Percentiles rank a stretch among this genome's conserved stretches.
These are phyloP conservation scores for Lentinula sp. DNA, from an alignment of 768 basidiomycete genomes.

Conservation along the genomic window DNA sequence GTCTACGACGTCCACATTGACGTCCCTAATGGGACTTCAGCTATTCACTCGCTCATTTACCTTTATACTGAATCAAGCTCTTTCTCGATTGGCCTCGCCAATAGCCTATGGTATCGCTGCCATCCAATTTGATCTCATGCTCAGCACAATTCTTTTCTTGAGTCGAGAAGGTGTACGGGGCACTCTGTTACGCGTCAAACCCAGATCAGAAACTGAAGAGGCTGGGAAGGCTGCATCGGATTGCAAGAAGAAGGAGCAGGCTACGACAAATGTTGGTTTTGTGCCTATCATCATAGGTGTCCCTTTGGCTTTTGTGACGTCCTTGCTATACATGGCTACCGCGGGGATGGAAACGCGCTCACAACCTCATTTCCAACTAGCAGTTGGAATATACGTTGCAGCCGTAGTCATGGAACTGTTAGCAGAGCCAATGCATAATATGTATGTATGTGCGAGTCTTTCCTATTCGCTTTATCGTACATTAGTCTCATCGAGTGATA, in stretches of 20 bases:
- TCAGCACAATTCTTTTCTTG: conserved; percentile 87
- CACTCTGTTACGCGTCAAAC: conserved; percentile 63
- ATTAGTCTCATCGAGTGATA: conserved; percentile 13
- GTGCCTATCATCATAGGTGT: conserved; percentile 68
- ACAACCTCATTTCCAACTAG: conserved; percentile 60
- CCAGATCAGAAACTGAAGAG: conserved; percentile 6
- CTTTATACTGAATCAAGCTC: conserved; percentile 82
- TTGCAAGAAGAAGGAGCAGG: conserved; percentile 15
- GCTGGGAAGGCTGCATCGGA: conserved; percentile 2
- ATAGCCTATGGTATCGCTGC: conserved; percentile 85
- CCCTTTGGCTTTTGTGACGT: conserved; percentile 50
- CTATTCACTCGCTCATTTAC: conserved; percentile 80
- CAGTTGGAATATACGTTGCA: conserved; percentile 64
- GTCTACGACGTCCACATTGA: conserved; percentile 1
- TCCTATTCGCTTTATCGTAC: not conserved
- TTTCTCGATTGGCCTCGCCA: conserved; percentile 80
- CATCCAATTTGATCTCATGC: conserved; percentile 89
- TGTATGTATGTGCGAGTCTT: conserved; percentile 31
- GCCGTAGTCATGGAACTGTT: conserved; percentile 75
- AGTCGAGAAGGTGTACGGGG: conserved; percentile 91
- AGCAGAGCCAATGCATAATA: conserved; percentile 79
- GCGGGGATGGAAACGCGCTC: conserved; percentile 46
- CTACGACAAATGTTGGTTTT: conserved; percentile 40
- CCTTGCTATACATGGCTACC: conserved; percentile 46
- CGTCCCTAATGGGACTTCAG: conserved; percentile 81